Conservation (phyloP, 2,329 filamentous ascomycete species). For the Cytospora piceicola region DNA sequence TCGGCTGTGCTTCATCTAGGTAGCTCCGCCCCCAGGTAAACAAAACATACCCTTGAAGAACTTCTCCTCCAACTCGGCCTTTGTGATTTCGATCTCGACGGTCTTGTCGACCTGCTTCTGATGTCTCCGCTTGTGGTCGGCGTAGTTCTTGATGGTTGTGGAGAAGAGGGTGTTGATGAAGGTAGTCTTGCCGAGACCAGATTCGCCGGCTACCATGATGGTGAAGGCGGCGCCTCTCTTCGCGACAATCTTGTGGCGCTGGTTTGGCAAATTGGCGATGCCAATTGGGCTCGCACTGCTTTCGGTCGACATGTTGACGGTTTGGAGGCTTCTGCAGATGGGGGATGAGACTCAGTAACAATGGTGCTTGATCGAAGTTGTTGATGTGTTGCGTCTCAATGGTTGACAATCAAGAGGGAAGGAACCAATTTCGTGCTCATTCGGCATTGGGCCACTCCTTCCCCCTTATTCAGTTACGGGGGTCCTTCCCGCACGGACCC, state of each 20-base stretch:
- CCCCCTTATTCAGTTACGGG: constrained; percentile 22
- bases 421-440: constrained; percentile 25
- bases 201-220: constrained; percentile 99
- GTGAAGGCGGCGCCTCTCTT: constrained; percentile 96
- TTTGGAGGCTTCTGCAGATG: constrained; percentile 8
- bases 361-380: constrained; percentile 17
- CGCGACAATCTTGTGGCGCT: constrained; percentile 75
- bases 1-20: not conserved
- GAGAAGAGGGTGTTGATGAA: constrained; percentile 99
- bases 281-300: constrained; percentile 64
- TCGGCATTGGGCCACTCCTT: constrained; percentile 19
- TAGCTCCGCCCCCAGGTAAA: constrained; percentile 3
- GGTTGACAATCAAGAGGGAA: constrained; percentile 18
- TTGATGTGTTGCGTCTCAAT: constrained; percentile 20
- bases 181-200: constrained; percentile 97
- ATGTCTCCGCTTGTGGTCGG: constrained; percentile 98
- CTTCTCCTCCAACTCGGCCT: constrained; percentile 99
- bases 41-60: constrained; percentile 93
- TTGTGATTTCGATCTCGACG: constrained; percentile 99
- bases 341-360: not conserved
- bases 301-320: constrained; percentile 29
- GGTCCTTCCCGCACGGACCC: constrained; percentile 1
- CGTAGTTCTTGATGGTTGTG: constrained; percentile 99
- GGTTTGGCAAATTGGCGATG: constrained; percentile 66
- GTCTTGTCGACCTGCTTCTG: constrained; percentile 99